Evolutionary conservation across 208 protist species (phyloP).

Genomic region (Crithidia thermophila): DNA sequence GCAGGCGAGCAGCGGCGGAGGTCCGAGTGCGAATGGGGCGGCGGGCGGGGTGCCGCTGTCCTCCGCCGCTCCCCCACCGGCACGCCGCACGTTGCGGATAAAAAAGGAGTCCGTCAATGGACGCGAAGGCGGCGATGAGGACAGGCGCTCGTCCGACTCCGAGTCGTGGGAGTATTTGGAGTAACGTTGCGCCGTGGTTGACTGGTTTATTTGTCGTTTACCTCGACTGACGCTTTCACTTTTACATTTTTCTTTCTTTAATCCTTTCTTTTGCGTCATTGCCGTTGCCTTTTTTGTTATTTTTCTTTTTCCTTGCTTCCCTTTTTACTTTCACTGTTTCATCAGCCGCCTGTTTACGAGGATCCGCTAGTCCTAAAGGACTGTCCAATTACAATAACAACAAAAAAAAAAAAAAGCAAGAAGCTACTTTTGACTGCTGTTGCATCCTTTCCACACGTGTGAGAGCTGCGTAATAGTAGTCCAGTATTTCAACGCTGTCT

Average conservation of each 20-base stretch:
- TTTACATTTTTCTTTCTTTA: background rate
- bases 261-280: background rate
- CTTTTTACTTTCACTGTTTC: background rate
- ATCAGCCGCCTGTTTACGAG: background rate
- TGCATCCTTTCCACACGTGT: too few species aligned
- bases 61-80: background rate
- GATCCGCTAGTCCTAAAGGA: background rate
- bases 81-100: slow-evolving; percentile 4
- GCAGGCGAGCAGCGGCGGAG: background rate
- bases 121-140: background rate
- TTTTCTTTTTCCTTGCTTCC: background rate
- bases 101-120: background rate
- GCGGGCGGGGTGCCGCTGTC: background rate
- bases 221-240: background rate
- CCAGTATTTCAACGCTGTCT: too few species aligned
- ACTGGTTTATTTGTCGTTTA: too few species aligned
- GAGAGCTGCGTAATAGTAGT: too few species aligned
- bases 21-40: background rate
- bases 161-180: slow-evolving; percentile 41
- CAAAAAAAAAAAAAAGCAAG: too few species aligned
- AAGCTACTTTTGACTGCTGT: too few species aligned
- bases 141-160: slow-evolving; percentile 9
- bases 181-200: background rate
- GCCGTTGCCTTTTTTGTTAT: background rate
- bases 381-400: background rate